Percentiles rank a stretch among this genome's conserved stretches.
Evolutionary conservation across 148 eudicot genomes (phyloP).

Genomic region (Camellia japonica): DNA sequence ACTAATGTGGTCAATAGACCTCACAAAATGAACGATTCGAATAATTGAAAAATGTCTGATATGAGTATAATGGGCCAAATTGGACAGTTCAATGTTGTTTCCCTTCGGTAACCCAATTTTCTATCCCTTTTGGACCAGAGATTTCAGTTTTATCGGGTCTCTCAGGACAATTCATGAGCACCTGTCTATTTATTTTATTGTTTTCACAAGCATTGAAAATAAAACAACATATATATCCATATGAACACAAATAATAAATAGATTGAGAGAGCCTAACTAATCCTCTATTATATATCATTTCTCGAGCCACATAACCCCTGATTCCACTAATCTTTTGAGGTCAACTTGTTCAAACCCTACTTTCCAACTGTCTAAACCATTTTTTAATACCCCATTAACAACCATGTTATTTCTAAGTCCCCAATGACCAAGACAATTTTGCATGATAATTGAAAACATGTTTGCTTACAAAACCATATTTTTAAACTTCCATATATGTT

Average conservation of each 20-base stretch:
- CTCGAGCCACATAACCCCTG: constrained; percentile 28
- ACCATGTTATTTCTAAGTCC: background rate
- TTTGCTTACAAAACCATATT: background rate
- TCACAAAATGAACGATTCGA: too few relatives aligned
- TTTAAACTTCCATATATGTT: background rate
- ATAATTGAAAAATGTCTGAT: too few relatives aligned
- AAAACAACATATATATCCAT: background rate
- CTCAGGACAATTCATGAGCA: constrained; percentile 5
- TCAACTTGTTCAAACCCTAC: constrained; percentile 8
- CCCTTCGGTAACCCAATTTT: background rate
- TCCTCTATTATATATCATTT: background rate
- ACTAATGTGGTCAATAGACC: too few relatives aligned
- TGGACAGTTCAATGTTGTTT: background rate
- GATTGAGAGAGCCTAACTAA: constrained; percentile 1
- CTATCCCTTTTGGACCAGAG: constrained; percentile 8
- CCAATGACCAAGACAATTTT: constrained; percentile 3
- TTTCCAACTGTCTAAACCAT: constrained; percentile 18
- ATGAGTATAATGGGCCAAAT: too few relatives aligned
- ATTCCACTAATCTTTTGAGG: background rate
- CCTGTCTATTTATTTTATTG: background rate
- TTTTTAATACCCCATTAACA: constrained; percentile 10
- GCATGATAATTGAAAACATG: constrained; percentile 13
- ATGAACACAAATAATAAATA: background rate
- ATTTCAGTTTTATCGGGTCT: constrained; percentile 26
- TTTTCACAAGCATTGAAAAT: constrained; percentile 19